A percentile compares a stretch with the other conserved stretches of the same genome.
Conservation (phyloP, 2,329 filamentous ascomycete genomes). For the Neocatenulostroma microsporum region DNA sequence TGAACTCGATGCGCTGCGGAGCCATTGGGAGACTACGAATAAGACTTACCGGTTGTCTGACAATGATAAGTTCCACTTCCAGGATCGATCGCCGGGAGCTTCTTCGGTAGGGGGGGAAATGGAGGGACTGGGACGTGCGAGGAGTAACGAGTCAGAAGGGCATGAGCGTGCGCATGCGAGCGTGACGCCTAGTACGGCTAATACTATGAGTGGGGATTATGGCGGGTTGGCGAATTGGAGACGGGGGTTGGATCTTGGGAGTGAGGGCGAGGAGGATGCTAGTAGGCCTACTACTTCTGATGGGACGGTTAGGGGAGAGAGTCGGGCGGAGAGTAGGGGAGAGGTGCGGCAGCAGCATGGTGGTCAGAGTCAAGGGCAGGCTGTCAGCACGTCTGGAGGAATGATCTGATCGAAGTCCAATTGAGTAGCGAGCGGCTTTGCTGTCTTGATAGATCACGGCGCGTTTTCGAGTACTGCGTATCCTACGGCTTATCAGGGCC, state of each 20-base stretch:
- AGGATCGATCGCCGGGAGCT: too few relatives aligned
- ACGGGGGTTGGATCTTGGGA: conserved; percentile 57
- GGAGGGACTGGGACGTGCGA: conserved; percentile 7
- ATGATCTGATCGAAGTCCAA: too few relatives aligned
- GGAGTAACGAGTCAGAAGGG: background rate
- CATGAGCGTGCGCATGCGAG: conserved; percentile 37
- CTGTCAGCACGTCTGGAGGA: background rate
- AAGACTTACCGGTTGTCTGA: conserved; percentile 89
- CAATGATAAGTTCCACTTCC: conserved; percentile 88
- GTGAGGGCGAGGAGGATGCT: conserved; percentile 14
- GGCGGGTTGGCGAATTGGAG: conserved; percentile 74
- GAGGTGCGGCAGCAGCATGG: background rate
- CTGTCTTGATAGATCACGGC: too few relatives aligned
- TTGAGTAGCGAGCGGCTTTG: too few relatives aligned
- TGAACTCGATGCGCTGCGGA: conserved; percentile 79
- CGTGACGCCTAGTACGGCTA: conserved; percentile 7
- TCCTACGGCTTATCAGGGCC: too few relatives aligned
- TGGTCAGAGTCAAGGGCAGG: background rate
- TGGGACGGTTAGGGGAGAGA: conserved; percentile 5
- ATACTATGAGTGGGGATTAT: conserved; percentile 28
- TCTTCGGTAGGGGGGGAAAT: conserved; percentile 5
- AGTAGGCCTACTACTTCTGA: conserved; percentile 8
- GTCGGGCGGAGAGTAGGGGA: background rate
- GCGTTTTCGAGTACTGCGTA: too few relatives aligned
- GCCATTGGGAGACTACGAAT: conserved; percentile 86